Percentiles rank a stretch among this genome's conserved stretches.
These are phyloP conservation scores for Murraya paniculata DNA, from an alignment of 345 rosid genomes.

Conservation along the genomic window DNA sequence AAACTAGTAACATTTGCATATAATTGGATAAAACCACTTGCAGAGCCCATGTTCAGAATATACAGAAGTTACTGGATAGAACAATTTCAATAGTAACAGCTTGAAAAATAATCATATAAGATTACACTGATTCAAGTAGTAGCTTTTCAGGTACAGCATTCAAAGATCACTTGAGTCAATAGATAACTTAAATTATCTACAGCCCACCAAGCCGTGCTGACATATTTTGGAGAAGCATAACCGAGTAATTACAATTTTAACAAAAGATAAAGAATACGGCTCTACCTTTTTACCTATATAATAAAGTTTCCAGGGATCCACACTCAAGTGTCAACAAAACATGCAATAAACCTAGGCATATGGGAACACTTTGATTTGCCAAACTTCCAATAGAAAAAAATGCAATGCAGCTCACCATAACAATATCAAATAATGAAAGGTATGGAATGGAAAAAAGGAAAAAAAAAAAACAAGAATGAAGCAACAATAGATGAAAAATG, in stretches of 20 bases:
- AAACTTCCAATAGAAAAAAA: background rate
- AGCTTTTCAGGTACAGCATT: background rate
- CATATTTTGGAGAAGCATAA: background rate
- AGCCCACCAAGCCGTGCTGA: background rate
- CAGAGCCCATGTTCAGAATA: background rate
- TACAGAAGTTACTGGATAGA: background rate
- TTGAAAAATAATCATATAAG: background rate
- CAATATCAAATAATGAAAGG: background rate
- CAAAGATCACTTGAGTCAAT: background rate
- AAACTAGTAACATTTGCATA: background rate
- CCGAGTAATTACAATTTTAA: background rate
- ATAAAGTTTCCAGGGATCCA: background rate
- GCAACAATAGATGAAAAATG: background rate
- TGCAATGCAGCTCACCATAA: background rate
- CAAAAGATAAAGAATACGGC: background rate
- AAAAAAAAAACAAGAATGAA: background rate
- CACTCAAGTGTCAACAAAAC: background rate
- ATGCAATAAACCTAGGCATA: background rate
- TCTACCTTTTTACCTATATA: background rate
- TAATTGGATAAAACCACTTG: background rate
- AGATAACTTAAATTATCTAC: background rate
- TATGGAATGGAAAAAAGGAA: background rate
- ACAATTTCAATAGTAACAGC: background rate
- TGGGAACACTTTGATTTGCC: background rate
- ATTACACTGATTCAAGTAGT: background rate